These are phyloP conservation scores for Candida manassasensis DNA, from an alignment of 805 yeast genomes.

Conservation along the genomic window DNA sequence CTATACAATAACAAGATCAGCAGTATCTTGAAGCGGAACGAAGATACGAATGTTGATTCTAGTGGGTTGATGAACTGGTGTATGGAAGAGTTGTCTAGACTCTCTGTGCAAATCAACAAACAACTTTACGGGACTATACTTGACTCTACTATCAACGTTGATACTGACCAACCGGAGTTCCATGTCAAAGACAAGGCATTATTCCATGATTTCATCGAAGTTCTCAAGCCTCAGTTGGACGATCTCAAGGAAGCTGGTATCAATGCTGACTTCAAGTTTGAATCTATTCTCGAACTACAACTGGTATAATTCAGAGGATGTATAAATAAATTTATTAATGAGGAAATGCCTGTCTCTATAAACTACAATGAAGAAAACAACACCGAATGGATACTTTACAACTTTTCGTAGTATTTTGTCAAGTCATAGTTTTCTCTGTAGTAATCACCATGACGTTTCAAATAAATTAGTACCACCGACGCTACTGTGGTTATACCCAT, in stretches of 20 bases:
- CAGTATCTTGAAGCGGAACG: conserved; percentile 32
- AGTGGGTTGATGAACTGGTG: conserved; percentile 76
- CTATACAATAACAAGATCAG: conserved; percentile 48
- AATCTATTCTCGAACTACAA: conserved; percentile 25
- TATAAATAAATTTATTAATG: too few relatives aligned
- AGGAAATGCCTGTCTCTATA: too few relatives aligned
- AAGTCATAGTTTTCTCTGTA: conserved; percentile 64
- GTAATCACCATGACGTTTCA: conserved; percentile 53
- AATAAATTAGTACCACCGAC: conserved; percentile 37
- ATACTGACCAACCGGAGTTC: conserved; percentile 22
- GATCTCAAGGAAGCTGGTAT: conserved; percentile 63
- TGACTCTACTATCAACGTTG: conserved; percentile 20
- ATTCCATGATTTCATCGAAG: conserved; percentile 51
- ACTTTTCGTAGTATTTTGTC: conserved; percentile 49
- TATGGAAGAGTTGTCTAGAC: conserved; percentile 54
- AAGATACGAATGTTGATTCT: conserved; percentile 36
- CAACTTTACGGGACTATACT: conserved; percentile 63
- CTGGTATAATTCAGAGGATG: background rate
- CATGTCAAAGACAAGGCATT: conserved; percentile 31
- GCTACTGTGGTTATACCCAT: conserved; percentile 51
- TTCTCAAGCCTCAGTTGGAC: conserved; percentile 53
- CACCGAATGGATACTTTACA: too few relatives aligned
- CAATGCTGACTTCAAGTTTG: conserved; percentile 68
- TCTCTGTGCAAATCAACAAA: conserved; percentile 56
- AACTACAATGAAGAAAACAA: too few relatives aligned